Evolutionary conservation across 2,329 filamentous ascomycete species (phyloP), one percentile per base, ranked within the genome.

Genomic region (Aspergillus sojae): DNA sequence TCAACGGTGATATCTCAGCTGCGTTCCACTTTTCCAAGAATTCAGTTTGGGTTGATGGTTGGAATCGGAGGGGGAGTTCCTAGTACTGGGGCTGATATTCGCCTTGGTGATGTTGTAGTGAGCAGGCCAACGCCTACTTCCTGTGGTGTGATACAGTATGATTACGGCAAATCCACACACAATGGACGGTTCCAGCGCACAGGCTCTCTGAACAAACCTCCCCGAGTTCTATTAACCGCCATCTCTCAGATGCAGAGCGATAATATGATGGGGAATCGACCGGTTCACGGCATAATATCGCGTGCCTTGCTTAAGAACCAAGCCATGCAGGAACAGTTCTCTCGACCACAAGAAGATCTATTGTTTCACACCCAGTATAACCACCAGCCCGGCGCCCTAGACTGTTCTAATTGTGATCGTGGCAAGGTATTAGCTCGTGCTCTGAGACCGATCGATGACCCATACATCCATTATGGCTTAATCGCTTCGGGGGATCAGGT

Each of bases 401-500:
- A 55, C 45, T 70, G 67, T 45, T 60, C 58, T 14, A 48, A 56
- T 26, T 72, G 70, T 55, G 63, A 71, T 56, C 43, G 32, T 5
- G 57, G 55, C 21, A 61, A 68, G 32, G 46, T 70, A 10, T 48
- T 70, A 1, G 16, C 41, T 28, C 65, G 69, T 54, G 5, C 19
- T 12, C 57, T 28, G n/a, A 66, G 70, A 26, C 26, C 14, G 2
- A 54, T 62, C 2, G 19, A 63, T 10, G 60, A 65, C 3, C 60
- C 62, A 21, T 9, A 16, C 10, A 65, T 72, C 26, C 66, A 72
- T 58, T 72, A 74, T 54, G 72, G 73, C 0, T 60, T 67, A 2
- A 74, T 75, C 36, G 72, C 67, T 2, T 75, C 70, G 2, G 73
- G 71, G 5, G 68, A 72, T 43, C 63, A 67, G 26, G 58, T 73